Conservation (phyloP, 108 stramenopile genomes). For the Skeletonema potamos region DNA sequence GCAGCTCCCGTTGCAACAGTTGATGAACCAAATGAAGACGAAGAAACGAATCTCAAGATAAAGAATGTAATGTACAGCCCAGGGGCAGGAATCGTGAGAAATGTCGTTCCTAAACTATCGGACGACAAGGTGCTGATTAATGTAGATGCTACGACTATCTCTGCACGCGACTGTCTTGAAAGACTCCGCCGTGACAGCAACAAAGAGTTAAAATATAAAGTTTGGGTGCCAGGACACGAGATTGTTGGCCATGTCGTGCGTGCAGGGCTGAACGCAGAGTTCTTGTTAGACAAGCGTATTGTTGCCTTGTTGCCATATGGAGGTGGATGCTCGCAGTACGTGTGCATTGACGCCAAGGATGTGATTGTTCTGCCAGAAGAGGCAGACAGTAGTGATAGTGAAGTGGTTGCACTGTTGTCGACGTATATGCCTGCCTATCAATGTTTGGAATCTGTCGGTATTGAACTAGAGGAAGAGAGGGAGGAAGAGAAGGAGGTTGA, state of each 20-base stretch:
- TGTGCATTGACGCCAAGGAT: conserved; percentile 33
- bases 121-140: not conserved
- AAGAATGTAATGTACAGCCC: no score
- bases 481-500: not conserved
- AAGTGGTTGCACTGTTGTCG: conserved; percentile 58
- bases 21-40: no score
- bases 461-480: not conserved
- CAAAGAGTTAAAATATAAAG: not conserved
- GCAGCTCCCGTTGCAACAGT: no score
- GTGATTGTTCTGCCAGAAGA: conserved; percentile 58
- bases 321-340: conserved; percentile 65
- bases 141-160: not conserved
- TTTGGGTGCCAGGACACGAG: not conserved
- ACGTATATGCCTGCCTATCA: conserved; percentile 81
- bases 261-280: not conserved
- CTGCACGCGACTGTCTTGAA: not conserved
- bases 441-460: conserved; percentile 1
- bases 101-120: not conserved
- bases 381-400: conserved; percentile 41
- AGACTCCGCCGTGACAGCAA: not conserved
- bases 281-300: conserved; percentile 38
- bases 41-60: no score
- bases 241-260: not conserved
- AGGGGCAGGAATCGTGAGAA: no score
- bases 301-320: conserved; percentile 60